Percentiles rank a stretch among this genome's conserved stretches.
phyloP scores from a whole-genome alignment of 2,329 filamentous ascomycete genomes.

The Phoma sp. region DNA sequence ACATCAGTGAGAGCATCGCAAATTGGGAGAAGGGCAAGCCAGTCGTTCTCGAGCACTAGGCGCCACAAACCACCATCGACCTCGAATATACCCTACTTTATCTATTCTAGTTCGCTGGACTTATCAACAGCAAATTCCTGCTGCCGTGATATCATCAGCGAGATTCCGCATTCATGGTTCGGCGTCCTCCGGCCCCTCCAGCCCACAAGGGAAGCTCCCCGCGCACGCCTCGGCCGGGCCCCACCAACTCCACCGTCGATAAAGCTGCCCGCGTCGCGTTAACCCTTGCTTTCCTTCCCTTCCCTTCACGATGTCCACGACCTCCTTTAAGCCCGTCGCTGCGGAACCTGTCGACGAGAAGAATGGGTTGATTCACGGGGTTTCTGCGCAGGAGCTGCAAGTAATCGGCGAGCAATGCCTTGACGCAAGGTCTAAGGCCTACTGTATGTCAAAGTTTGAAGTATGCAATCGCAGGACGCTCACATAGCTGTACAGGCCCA shows the following conservation, averaged over 20 bases:
- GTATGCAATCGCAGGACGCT: not conserved
- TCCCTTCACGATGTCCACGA: slow-evolving; percentile 44
- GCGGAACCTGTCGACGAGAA: slow-evolving; percentile 43
- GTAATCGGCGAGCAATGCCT: slow-evolving; percentile 68
- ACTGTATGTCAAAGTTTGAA: slow-evolving; percentile 66
- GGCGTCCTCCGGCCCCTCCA: slow-evolving; percentile 12
- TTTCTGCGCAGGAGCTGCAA: slow-evolving; percentile 70
- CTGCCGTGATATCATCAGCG: not conserved
- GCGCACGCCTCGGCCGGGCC: slow-evolving; percentile 17
- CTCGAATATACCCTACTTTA: slow-evolving; percentile 6
- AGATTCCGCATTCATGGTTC: too few relatives aligned
- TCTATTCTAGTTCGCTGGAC: too few relatives aligned
- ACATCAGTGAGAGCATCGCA: slow-evolving; percentile 79
- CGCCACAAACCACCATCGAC: not conserved
- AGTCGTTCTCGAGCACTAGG: slow-evolving; percentile 63
- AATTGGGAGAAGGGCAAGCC: slow-evolving; percentile 83
- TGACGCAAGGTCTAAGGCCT: slow-evolving; percentile 78
- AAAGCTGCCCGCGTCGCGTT: slow-evolving; percentile 26
- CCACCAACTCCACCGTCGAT: slow-evolving; percentile 19
- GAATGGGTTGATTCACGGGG: slow-evolving; percentile 56
- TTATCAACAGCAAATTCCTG: too few relatives aligned
- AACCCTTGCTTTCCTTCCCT: slow-evolving; percentile 11
- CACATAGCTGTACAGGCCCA: slow-evolving; percentile 61
- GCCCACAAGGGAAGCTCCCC: slow-evolving; percentile 18
- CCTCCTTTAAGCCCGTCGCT: slow-evolving; percentile 37